These are phyloP conservation scores for Ensete ventricosum DNA, from an alignment of 176 grass and related monocot genomes.

Conservation along the genomic window DNA sequence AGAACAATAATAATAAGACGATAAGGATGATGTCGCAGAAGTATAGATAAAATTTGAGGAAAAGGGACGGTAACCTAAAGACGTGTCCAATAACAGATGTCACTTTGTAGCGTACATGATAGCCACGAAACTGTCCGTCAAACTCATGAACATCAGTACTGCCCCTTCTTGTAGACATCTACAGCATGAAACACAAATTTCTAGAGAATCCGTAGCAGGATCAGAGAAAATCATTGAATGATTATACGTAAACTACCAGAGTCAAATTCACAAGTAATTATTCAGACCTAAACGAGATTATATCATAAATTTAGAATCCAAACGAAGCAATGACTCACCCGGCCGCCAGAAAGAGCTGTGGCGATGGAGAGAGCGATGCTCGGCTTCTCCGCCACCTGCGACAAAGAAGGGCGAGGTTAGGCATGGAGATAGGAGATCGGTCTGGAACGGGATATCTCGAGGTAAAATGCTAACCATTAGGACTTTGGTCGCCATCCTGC, in stretches of 20 bases:
- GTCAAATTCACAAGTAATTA: no score
- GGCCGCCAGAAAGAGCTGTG: constrained; percentile 58
- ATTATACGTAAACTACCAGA: no score
- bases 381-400: constrained; percentile 96
- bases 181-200: neutral
- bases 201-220: neutral
- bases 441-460: neutral
- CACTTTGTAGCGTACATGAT: constrained; percentile 55
- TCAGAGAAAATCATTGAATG: neutral
- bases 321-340: constrained; percentile 23
- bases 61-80: constrained; percentile 43
- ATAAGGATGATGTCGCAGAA: neutral
- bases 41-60: neutral
- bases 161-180: constrained; percentile 76
- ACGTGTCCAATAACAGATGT: constrained; percentile 94
- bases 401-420: neutral
- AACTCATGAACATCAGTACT: constrained; percentile 93
- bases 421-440: neutral
- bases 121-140: constrained; percentile 59
- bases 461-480: constrained; percentile 44
- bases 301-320: neutral
- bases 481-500: constrained; percentile 66
- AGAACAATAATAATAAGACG: neutral
- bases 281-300: no score
- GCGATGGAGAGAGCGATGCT: constrained; percentile 90